These are phyloP conservation scores for Tulasnella sp. DNA, from an alignment of 768 basidiomycete genomes.

Conservation along the genomic window DNA sequence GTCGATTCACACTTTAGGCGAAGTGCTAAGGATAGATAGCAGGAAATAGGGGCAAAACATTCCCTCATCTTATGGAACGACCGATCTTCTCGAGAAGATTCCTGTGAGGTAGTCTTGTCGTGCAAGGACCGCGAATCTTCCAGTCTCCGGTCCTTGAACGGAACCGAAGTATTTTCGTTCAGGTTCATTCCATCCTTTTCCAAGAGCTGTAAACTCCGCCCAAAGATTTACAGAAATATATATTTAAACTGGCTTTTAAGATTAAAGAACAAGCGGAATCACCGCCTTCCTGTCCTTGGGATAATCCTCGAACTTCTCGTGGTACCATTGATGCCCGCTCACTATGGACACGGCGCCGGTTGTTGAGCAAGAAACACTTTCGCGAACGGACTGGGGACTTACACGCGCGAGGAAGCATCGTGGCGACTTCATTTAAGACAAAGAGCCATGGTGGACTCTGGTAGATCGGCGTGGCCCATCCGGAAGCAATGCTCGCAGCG, in stretches of 20 bases:
- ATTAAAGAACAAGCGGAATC: constrained; percentile 67
- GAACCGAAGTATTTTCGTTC: too few relatives aligned
- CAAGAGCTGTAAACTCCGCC: too few relatives aligned
- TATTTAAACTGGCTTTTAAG: not conserved
- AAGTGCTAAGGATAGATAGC: too few relatives aligned
- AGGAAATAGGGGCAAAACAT: too few relatives aligned
- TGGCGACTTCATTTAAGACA: constrained; percentile 59
- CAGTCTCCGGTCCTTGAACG: too few relatives aligned
- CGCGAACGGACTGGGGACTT: not conserved
- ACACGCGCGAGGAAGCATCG: constrained; percentile 79
- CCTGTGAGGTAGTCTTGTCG: too few relatives aligned
- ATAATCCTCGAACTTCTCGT: constrained; percentile 68
- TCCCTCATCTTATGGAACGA: too few relatives aligned
- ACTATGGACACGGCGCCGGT: constrained; percentile 23
- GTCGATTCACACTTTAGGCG: too few relatives aligned
- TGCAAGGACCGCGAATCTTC: too few relatives aligned
- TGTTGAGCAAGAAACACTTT: not conserved
- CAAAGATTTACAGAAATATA: not conserved
- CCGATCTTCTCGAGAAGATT: too few relatives aligned
- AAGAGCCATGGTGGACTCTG: constrained; percentile 78
- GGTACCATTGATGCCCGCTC: constrained; percentile 84
- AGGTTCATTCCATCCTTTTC: too few relatives aligned
- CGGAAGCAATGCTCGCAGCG: constrained; percentile 57
- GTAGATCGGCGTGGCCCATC: constrained; percentile 28
- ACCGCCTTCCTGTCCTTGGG: constrained; percentile 71